Evolutionary conservation across 2,329 filamentous ascomycete species (phyloP), one percentile per base, ranked within the genome.

Genomic region (Ploettnerulaceae sp.): DNA sequence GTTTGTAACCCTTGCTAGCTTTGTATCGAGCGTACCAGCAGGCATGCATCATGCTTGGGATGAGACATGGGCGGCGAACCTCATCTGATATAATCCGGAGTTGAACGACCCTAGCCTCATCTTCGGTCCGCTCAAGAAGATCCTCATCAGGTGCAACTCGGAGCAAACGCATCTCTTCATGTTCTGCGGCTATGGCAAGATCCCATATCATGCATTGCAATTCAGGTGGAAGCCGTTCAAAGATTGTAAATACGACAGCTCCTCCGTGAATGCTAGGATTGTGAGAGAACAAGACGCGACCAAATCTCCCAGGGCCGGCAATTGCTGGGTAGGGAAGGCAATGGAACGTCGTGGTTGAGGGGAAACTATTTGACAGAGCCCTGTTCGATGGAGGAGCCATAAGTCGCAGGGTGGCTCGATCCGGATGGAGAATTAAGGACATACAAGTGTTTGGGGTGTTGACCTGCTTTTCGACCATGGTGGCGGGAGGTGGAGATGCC

Each of bases 111-210:
- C 18, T 18, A n/a, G 41, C 22, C 3, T 35, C 21, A n/a, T 44
- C 22, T 1, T 34, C 31, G 12, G 32, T 44, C 8, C 32, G 22
- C 2, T 35, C 17, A 11, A 44, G 31, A 4, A 15, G 7, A 40
- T n/a, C 5, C 9, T 24, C 9, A 33, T 33, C 31, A 18, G 9
- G 12, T 12, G 31, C 31, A 15, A 28, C 4, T 28, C 8, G 8
- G 44, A 33, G 32, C 26, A 47, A 28, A 14, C 44, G 29, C 22
- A 40, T 47, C 18, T 47, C 44, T 25, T 26, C 9, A 17, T 46
- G 25, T 7, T 41, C 22, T 4, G 37, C 14, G 4, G 15, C 22
- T 17, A 25, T 28, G 24, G 37, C 22, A 26, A 40, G 15, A 3
- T 5, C 8, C 37, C 22, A 29, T n/a, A n/a, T n/a, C n/a, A n/a